A percentile compares a stretch with the other conserved stretches of the same genome.
Evolutionary conservation across 192 early-diverging fungal species (phyloP).

Genomic region (Linderina pennispora): DNA sequence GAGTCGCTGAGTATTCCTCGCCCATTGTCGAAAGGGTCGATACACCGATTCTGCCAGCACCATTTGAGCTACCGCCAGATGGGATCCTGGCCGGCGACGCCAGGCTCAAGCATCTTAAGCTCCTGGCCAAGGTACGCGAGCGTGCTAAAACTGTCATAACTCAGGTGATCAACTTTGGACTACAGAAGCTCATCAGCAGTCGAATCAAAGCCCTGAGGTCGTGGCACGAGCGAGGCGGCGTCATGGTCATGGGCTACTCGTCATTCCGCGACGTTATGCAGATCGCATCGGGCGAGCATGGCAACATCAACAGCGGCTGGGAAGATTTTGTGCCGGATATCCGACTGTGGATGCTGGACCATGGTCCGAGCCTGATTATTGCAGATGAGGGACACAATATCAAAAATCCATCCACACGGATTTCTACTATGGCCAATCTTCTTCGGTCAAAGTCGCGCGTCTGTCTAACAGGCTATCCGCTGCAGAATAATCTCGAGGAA

Average conservation of each 20-base stretch:
- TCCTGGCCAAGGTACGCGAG: conserved; percentile 1
- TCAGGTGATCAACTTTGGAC: conserved; percentile 47
- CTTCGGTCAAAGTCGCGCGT: conserved; percentile 57
- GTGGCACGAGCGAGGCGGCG: conserved; percentile 61
- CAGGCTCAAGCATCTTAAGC: conserved; percentile 1
- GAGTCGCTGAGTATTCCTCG: conserved; percentile 3
- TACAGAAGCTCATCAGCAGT: neutral
- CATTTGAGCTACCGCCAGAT: neutral
- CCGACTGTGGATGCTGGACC: conserved; percentile 43
- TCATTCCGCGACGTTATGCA: conserved; percentile 48
- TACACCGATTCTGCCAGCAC: conserved; percentile 10
- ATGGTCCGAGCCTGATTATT: conserved; percentile 66
- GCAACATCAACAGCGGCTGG: neutral
- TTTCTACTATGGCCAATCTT: conserved; percentile 11
- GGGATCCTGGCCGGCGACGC: neutral
- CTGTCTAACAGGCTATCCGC: conserved; percentile 75
- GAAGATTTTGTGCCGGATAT: neutral
- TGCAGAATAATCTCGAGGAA: conserved; percentile 79
- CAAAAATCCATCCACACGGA: conserved; percentile 46
- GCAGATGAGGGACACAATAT: conserved; percentile 82
- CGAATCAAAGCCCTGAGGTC: conserved; percentile 32
- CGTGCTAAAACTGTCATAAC: conserved; percentile 19
- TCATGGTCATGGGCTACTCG: conserved; percentile 63
- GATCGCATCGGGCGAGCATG: neutral
- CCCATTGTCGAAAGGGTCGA: conserved; percentile 4